Base-by-base conservation (phyloP, 805 yeast species). In the Wickerhamomyces rabaulensis region DNA sequence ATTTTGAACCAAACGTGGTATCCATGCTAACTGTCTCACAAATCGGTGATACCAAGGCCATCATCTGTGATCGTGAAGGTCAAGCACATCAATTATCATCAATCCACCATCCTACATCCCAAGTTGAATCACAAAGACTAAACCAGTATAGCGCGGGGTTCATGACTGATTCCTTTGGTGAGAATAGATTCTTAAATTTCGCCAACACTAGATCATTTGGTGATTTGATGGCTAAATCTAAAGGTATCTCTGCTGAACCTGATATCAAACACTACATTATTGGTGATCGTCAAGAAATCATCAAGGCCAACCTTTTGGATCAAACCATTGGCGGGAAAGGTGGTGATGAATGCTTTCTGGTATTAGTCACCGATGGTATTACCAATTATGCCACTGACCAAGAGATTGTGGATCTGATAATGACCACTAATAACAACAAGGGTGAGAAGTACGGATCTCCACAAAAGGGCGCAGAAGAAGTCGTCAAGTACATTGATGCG, bases 191-290 rank as follows among this genome's bases (percentile, higher is more conserved):
- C 57, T 57, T 79, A 47, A 78, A 86, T 33, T 84, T 82, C 60
- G 96, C 97, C 20, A 94, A 94, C 60, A 94, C 99, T 2, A 75
- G 99, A 53, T 75, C 97, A 1, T 94, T 94, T 73, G 99, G 99
- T 37, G 99, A 94, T 66, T 58, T 82, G 15, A 70, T 74, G 22
- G 95, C 82, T 45, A 94, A 94, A 64, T 74, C 83, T 33, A 78
- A 80, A 61, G 99, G 99, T 0, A 80, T 94, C 1, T 74, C 91
- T 0, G 88, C 97, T 13, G 98, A 94, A 67, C 99, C 99, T 0
- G 97, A 94, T 51, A 73, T 94, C 41, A 69, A 74, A 17, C 85
- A 86, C 46, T 78, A 71, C 52, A 61, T 86, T 10, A 73, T 90
- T 23, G 96, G 96, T 0, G 82, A 82, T 64, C 55, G 78, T 4